These are phyloP conservation scores for Prunus persica DNA, from an alignment of 306 rosid genomes.

Conservation along the genomic window DNA sequence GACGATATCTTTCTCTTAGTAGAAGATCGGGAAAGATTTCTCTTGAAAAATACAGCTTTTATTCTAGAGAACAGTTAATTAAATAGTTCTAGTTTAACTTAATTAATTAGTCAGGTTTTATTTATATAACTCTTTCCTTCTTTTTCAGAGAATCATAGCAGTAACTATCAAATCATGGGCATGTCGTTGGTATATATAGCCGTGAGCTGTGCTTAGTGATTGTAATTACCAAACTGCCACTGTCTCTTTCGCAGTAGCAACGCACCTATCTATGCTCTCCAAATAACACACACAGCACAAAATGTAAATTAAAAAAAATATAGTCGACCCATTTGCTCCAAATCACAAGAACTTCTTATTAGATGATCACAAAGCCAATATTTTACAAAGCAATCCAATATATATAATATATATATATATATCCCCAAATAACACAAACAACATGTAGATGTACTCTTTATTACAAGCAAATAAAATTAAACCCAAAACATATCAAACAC, in stretches of 20 bases:
- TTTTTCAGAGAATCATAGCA: neutral
- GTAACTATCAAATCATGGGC: conserved; percentile 22
- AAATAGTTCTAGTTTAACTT: neutral
- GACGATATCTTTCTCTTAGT: too few species aligned
- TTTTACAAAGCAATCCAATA: conserved; percentile 16
- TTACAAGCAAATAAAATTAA: neutral
- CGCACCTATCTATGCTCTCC: too few species aligned
- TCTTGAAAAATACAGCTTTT: neutral
- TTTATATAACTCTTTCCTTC: neutral
- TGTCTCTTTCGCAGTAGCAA: conserved; percentile 13
- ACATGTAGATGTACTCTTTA: conserved; percentile 9
- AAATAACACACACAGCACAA: neutral
- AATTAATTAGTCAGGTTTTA: neutral
- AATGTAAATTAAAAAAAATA: neutral
- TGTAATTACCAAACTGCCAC: neutral
- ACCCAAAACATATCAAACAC: neutral
- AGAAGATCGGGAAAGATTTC: too few species aligned
- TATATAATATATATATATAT: neutral
- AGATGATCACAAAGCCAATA: conserved; percentile 12
- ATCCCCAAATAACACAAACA: neutral
- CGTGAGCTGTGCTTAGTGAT: neutral
- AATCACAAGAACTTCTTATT: conserved; percentile 4
- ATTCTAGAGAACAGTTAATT: neutral
- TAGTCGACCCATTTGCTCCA: neutral
- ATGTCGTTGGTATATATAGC: neutral